phyloP scores from a whole-genome alignment of 2,329 filamentous ascomycete species.

The Colletotrichum graminicola region DNA sequence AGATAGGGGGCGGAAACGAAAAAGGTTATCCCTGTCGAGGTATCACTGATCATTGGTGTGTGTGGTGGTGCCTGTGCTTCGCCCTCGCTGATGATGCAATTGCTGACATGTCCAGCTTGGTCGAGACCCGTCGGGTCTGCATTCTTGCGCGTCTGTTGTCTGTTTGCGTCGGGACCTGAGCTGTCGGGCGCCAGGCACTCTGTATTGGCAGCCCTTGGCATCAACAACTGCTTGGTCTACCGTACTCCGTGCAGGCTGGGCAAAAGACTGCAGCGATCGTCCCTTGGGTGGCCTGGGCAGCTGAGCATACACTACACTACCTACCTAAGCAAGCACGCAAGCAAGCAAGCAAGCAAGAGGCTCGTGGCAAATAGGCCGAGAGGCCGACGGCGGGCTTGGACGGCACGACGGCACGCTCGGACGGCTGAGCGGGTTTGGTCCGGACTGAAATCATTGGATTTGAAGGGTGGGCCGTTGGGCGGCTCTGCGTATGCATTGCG shows the following conservation, averaged over 20 bases:
- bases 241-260: conserved; percentile 5
- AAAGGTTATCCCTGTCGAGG: conserved; percentile 35
- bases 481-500: conserved; percentile 21
- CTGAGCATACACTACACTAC: no score
- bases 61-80: conserved; percentile 11
- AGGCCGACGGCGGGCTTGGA: conserved; percentile 28
- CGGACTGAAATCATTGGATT: conserved; percentile 24
- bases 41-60: conserved; percentile 21
- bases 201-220: background rate
- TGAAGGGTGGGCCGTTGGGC: conserved; percentile 9
- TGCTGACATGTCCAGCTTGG: conserved; percentile 6
- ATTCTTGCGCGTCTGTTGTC: background rate
- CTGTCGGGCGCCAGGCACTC: background rate
- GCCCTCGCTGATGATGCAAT: background rate
- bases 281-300: conserved; percentile 30
- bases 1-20: conserved; percentile 21
- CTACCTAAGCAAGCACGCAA: background rate
- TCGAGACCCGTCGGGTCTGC: background rate
- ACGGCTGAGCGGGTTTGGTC: conserved; percentile 24
- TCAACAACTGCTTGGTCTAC: background rate
- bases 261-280: conserved; percentile 27
- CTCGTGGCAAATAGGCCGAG: conserved; percentile 3
- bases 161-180: background rate
- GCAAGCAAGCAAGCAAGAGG: no score
- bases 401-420: conserved; percentile 37